Base-by-base conservation (phyloP, 2,329 filamentous ascomycete species). In the Ascochyta clinopodiicola region DNA sequence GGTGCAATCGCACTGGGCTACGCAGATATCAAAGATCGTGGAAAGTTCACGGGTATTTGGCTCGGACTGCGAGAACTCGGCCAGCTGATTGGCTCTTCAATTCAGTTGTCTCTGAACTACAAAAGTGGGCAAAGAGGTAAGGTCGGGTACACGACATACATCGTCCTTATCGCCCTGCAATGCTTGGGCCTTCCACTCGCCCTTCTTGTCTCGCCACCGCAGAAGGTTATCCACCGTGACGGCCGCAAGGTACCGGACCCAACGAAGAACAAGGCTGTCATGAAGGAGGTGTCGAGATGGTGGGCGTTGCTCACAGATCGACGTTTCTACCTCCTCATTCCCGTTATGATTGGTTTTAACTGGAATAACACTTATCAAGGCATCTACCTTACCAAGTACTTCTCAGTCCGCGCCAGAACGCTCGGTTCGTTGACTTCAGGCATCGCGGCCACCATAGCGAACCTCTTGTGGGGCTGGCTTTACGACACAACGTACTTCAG, bases 351-450 rank as follows among this genome's bases (percentile, higher is more conserved):
- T 0, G 79, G 80, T 0, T 82, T 81, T 59, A 79, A 81, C 54
- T 84, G 81, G 78, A 83, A 82, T 56, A 68, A 64, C 27, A 81
- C 80, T 0, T 84, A 84, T 24, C 71, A 81, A 21, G 80, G 81
- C 6, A 82, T 82, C 17, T 84, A 84, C 61, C 73, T 83, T 15
- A 79, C 81, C 9, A 79, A 77, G 24, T 83, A 83, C 69, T 83
- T 83, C 60, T 81, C 79, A 3, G 81, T 83, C 2, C 77, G 81
- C 2, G 70, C 81, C 0, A 71, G 81, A 3, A 78, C 80, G 1
- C 70, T 84, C 2, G 78, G 77, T 0, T 76, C 80, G 0, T 60
- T 83, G 37, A 75, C 75, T 0, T 80, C 80, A 0, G 80, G 80
- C 6, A 67, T 83, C 22, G 78, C 74, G 1, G 80, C 80, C 0